Evolutionary conservation across 2,329 filamentous ascomycete genomes (phyloP), one percentile per base, ranked within the genome.

Genomic region (Cytospora piceicola): DNA sequence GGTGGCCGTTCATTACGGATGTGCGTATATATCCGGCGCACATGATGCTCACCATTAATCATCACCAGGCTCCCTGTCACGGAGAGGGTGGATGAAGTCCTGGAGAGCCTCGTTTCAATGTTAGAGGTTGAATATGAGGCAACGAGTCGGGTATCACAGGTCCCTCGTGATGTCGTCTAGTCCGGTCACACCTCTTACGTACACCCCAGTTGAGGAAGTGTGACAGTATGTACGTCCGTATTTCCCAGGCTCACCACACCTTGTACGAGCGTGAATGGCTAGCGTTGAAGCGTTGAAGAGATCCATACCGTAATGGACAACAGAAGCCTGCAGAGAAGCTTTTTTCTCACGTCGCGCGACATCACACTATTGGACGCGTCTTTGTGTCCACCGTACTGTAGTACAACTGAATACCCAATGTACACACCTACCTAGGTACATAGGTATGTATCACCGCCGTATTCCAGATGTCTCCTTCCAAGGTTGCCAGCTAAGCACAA

Each of bases 401-500:
- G 32, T 36, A 36, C 32, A 24, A 11, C 30, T n/a, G n/a, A n/a
- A n/a, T n/a, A n/a, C n/a, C n/a, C n/a, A n/a, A n/a, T n/a, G n/a
- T n/a, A n/a, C n/a, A n/a, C n/a, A n/a, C n/a, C n/a, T n/a, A n/a
- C n/a, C n/a, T n/a, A n/a, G n/a, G n/a, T n/a, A n/a, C n/a, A n/a
- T n/a, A n/a, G n/a, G 39, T 46, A 51, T 63, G 53, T 57, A 63
- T 51, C 53, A 63, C 14, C 30, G 17, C 29, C 17, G 61, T 54
- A 8, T 57, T 55, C n/a, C n/a, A n/a, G n/a, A n/a, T n/a, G n/a
- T n/a, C 29, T 22, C 39, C 61, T 57, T 51, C n/a, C n/a, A n/a
- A n/a, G n/a, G 24, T n/a, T 14, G 22, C 49, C 56, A 54, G 49
- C 46, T 39, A 36, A 46, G 42, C 61, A 63, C 61, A 4, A 12